Conservation (phyloP, 371 early-diverging fungal genomes). For the Enteropsectra breve region DNA sequence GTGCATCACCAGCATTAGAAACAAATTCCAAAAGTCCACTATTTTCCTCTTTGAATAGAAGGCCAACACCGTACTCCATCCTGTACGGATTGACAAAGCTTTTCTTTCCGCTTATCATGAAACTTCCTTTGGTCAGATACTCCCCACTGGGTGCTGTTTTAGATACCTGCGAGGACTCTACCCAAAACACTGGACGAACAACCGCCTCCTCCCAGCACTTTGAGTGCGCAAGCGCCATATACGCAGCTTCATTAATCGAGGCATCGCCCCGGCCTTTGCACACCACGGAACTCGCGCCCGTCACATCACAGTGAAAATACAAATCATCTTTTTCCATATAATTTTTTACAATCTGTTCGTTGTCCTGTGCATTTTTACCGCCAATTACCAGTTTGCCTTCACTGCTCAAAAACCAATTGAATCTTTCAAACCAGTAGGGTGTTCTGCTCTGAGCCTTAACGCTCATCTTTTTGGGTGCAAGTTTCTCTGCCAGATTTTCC, state of each 20-base stretch:
- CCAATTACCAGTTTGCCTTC: slow-evolving; percentile 85
- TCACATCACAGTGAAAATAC: slow-evolving; percentile 86
- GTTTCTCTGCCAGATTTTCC: slow-evolving; percentile 43
- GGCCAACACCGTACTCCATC: slow-evolving; percentile 85
- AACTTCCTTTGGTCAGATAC: slow-evolving; percentile 79
- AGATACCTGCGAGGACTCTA: slow-evolving; percentile 73
- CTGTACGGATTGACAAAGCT: slow-evolving; percentile 74
- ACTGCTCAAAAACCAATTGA: slow-evolving; percentile 80
- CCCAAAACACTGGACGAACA: slow-evolving; percentile 88
- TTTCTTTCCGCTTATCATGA: slow-evolving; percentile 91
- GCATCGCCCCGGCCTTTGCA: slow-evolving; percentile 46
- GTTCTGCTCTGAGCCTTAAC: slow-evolving; percentile 62
- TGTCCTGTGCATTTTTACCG: slow-evolving; percentile 87
- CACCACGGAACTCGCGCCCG: slow-evolving; percentile 79
- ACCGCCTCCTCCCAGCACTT: slow-evolving; percentile 93
- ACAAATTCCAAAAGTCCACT: slow-evolving; percentile 13
- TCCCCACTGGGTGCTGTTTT: slow-evolving; percentile 92
- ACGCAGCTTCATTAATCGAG: slow-evolving; percentile 74
- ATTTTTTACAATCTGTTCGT: slow-evolving; percentile 81
- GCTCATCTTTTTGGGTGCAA: slow-evolving; percentile 26
- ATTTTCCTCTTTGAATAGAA: slow-evolving; percentile 66
- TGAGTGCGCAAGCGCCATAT: slow-evolving; percentile 81
- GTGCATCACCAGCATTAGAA: slow-evolving; percentile 36
- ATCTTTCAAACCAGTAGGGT: slow-evolving; percentile 97
- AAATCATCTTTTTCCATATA: slow-evolving; percentile 65